Evolutionary conservation across 352 stramenopile genomes (phyloP), one percentile per base, ranked within the genome.

Genomic region (Phytophthora quininea): DNA sequence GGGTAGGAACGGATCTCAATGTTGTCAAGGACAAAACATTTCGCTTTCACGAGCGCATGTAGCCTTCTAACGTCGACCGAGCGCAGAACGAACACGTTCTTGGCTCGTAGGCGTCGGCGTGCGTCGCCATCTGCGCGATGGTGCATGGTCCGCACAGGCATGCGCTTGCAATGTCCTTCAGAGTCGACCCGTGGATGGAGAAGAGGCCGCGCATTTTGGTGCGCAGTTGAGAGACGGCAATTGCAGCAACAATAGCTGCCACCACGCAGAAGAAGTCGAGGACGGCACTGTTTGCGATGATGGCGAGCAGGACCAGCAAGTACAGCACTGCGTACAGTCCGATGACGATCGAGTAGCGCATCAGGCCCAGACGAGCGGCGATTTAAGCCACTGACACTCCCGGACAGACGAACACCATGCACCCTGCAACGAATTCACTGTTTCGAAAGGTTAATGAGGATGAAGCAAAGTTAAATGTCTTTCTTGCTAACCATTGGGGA

Each of bases 71-170:
- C 32, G 68, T 76, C 4, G 79, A 75, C 38, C 72, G 69, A 60
- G 74, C 33, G 30, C 59, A 48, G 43, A 88, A 79, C 12, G 67
- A 62, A 54, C 79, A 84, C 29, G 42, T 45, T n/a, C 69, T 69
- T 24, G 65, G 53, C 4, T 74, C 58, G 45, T 86, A 88, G 1
- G 77, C 68, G 48, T 71, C 64, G 10, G 76, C 73, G 42, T 88
- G 79, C 7, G 63, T 77, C 2, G 77, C 76, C 64, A 86, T 82
- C 58, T 88, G 79, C 5, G 74, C 75, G 38, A 88, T 73, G 2
- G 65, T 49, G 54, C 74, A 88, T 8, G 71, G 79, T 33, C 62
- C 62, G 54, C 77, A 86, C 32, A 80, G 29, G 30, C 81, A 71
- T 3, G 60, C 65, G 27, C 56, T 75, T 19, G 74, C 30, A 8